Conservation (phyloP, 192 early-diverging fungal genomes). For the Entomortierella beljakovae region DNA sequence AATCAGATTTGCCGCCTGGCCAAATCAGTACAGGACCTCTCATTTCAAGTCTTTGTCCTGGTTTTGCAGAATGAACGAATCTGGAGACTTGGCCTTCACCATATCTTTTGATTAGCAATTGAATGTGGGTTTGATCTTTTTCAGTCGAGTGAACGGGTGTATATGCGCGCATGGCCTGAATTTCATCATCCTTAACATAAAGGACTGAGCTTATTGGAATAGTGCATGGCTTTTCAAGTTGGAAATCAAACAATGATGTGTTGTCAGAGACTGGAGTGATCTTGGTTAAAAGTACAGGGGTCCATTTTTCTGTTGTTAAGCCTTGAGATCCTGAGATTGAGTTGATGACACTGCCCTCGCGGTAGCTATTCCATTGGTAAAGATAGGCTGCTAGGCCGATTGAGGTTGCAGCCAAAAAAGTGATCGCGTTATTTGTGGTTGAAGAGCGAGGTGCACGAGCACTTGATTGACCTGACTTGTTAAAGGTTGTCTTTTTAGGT, state of each 20-base stretch:
- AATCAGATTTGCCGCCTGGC: slow-evolving; percentile 56
- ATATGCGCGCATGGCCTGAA: slow-evolving; percentile 76
- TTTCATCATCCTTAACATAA: slow-evolving; percentile 76
- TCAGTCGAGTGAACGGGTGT: slow-evolving; percentile 71
- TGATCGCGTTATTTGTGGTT: slow-evolving; percentile 15
- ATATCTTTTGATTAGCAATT: slow-evolving; percentile 77
- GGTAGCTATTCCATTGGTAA: slow-evolving; percentile 35
- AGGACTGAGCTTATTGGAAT: slow-evolving; percentile 69
- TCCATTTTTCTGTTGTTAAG: slow-evolving; percentile 61
- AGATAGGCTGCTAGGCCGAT: slow-evolving; percentile 20
- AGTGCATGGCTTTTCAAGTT: slow-evolving; percentile 56
- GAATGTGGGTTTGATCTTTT: slow-evolving; percentile 60
- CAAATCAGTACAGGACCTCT: slow-evolving; percentile 72
- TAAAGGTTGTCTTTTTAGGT: slow-evolving; percentile 27
- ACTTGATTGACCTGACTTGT: neutral
- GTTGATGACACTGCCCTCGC: neutral
- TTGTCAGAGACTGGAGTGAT: slow-evolving; percentile 60
- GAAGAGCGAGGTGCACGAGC: slow-evolving; percentile 29
- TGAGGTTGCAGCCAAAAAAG: slow-evolving; percentile 22
- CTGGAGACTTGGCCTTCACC: slow-evolving; percentile 73
- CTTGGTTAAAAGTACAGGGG: slow-evolving; percentile 60
- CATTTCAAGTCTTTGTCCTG: slow-evolving; percentile 71
- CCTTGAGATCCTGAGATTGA: slow-evolving; percentile 11
- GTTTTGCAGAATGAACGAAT: slow-evolving; percentile 63
- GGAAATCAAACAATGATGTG: slow-evolving; percentile 68